Base-by-base conservation (phyloP, 495 filamentous ascomycete species). In the Alectoria sarmentosa region DNA sequence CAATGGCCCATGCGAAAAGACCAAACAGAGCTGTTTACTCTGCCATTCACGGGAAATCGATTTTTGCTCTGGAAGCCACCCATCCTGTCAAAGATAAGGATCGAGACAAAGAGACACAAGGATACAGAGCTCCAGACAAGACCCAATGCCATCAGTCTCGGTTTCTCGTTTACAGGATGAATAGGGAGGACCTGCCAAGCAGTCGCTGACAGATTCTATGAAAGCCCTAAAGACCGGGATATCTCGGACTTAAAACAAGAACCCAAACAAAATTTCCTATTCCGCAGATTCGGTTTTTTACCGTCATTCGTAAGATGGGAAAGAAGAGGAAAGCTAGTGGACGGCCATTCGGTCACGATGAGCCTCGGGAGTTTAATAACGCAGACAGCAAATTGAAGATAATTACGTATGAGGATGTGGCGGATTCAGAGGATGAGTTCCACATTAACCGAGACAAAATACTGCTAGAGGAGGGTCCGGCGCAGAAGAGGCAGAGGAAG, bases 371-470 rank as follows among this genome's bases (percentile, higher is more conserved):
- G 39, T 77, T 82, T 58, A 74, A 85, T 70, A 66, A 77, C 36
- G 77, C 78, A 19, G 80, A 83, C 52, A 80, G 79, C 64, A 82
- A 83, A 66, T 74, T 88, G 55, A 77, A 76, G 58, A 72, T 84
- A 28, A 81, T 90, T 68, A 80, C 69, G 34, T 69, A 69, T 15
- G 69, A 72, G 38, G 70, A 70, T 67, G 69, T 71, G 52, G 91
- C 92, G 69, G 87, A 95, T 71, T 93, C 91, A 2, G 90, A 95
- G 70, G 94, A 98, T 76, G 91, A 94, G 65, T 96, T 96, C 75
- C 88, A 89, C 69, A 76, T 90, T 46, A 84, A 89, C 63, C 84
- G 89, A 38, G 93, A 98, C 74, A 86, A 90, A 69, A 84, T 98
- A 61, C 75, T 95, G 69, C 79, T 98, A 34, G 90, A 94, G 55